Percentiles rank a stretch among this genome's conserved stretches.
phyloP scores from a whole-genome alignment of 768 basidiomycete species.

The Mycena metata region DNA sequence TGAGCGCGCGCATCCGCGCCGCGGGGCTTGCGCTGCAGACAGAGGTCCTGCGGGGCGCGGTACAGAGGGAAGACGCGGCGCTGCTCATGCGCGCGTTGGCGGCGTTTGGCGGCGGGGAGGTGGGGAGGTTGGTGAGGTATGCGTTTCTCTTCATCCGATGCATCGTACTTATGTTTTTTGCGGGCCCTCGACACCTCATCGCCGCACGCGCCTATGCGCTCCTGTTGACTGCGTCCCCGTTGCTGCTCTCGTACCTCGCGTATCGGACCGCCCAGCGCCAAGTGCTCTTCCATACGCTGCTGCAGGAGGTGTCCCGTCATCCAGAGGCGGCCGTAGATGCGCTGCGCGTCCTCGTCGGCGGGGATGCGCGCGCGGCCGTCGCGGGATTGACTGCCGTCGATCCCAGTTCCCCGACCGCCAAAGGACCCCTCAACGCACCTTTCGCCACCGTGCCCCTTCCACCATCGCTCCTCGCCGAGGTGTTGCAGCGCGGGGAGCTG shows the following conservation, averaged over 20 bases:
- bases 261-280: constrained; percentile 53
- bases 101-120: constrained; percentile 57
- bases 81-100: constrained; percentile 61
- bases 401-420: neutral
- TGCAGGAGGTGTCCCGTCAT: constrained; percentile 56
- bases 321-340: constrained; percentile 50
- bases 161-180: neutral
- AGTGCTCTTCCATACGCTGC: constrained; percentile 63
- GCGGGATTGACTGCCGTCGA: constrained; percentile 21
- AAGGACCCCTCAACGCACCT: constrained; percentile 31
- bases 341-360: constrained; percentile 59
- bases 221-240: too few relatives aligned
- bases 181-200: constrained; percentile 65
- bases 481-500: constrained; percentile 27
- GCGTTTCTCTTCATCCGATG: constrained; percentile 25
- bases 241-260: constrained; percentile 67
- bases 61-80: constrained; percentile 41
- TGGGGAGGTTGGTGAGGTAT: constrained; percentile 56
- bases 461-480: constrained; percentile 16
- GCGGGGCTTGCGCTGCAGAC: constrained; percentile 46
- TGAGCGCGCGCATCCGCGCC: constrained; percentile 24
- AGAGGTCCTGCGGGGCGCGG: constrained; percentile 50
- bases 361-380: constrained; percentile 6
- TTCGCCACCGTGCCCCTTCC: constrained; percentile 13
- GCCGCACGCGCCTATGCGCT: constrained; percentile 54